Conservation (phyloP, 2,329 filamentous ascomycete species). For the Phyllosticta paracitricarpa region DNA sequence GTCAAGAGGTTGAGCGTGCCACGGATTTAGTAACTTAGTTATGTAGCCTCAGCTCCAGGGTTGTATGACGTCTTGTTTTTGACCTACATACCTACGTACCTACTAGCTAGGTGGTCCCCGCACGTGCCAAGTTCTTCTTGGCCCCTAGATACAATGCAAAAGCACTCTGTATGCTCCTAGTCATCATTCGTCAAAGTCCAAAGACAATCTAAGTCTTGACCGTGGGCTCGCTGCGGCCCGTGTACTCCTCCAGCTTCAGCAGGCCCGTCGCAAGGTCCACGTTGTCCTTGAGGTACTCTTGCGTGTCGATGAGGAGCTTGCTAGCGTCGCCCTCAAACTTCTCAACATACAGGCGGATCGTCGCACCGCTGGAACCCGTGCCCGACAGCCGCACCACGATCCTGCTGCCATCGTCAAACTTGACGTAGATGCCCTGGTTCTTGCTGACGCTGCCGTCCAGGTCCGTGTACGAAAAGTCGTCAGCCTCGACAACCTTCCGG, state of each 20-base stretch:
- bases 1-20: too few species aligned
- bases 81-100: too few species aligned
- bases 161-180: conserved; percentile 2
- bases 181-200: conserved; percentile 8
- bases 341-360: conserved; percentile 94
- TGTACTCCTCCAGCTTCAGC: conserved; percentile 86
- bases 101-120: background rate
- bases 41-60: too few species aligned
- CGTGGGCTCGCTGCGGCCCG: conserved; percentile 86
- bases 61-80: background rate
- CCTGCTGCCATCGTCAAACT: conserved; percentile 88
- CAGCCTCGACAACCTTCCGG: conserved; percentile 77
- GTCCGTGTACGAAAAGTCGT: conserved; percentile 97
- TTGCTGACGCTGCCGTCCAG: conserved; percentile 93
- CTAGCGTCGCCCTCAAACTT: conserved; percentile 77
- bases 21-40: too few species aligned
- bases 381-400: conserved; percentile 93
- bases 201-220: conserved; percentile 70
- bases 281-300: conserved; percentile 87
- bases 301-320: conserved; percentile 71
- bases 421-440: conserved; percentile 91
- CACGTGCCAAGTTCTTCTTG: background rate
- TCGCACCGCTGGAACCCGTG: conserved; percentile 89
- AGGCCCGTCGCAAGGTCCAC: conserved; percentile 76
- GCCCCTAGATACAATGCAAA: background rate